Percentiles rank a stretch among this genome's conserved stretches.
Evolutionary conservation across 768 basidiomycete species (phyloP).

Genomic region (Chalciporus piperatus): DNA sequence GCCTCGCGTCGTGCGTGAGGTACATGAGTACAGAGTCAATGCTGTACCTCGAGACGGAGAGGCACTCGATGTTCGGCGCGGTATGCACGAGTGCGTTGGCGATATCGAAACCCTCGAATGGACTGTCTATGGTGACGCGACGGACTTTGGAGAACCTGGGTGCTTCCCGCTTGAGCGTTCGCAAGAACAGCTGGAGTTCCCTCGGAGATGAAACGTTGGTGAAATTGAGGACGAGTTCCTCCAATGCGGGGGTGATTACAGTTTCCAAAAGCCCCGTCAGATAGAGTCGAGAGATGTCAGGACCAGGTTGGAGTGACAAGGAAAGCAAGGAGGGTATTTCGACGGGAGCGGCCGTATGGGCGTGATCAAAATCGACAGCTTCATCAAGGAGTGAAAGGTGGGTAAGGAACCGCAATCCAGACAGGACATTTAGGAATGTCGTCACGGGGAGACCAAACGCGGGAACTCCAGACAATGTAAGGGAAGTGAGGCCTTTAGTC

Average conservation of each 20-base stretch:
- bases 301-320: constrained; percentile 23
- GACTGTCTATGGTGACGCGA: constrained; percentile 21
- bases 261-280: constrained; percentile 23
- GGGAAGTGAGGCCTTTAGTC: constrained; percentile 18
- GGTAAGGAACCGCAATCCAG: constrained; percentile 20
- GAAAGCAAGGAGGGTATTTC: constrained; percentile 20
- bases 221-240: constrained; percentile 27
- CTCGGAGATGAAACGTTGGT: constrained; percentile 22
- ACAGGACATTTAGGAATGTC: constrained; percentile 22
- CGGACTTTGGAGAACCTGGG: constrained; percentile 26
- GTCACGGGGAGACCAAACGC: constrained; percentile 19
- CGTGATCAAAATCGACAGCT: constrained; percentile 26
- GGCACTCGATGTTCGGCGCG: constrained; percentile 23
- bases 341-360: constrained; percentile 4
- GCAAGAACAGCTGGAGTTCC: constrained; percentile 29
- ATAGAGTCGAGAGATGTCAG: constrained; percentile 28
- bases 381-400: constrained; percentile 25
- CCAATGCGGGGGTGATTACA: constrained; percentile 22
- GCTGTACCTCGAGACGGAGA: constrained; percentile 28
- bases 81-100: constrained; percentile 20
- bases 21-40: constrained; percentile 22
- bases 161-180: constrained; percentile 24
- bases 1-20: constrained; percentile 26
- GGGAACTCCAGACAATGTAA: constrained; percentile 24
- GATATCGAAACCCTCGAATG: constrained; percentile 24